phyloP scores from a whole-genome alignment of 2,329 filamentous ascomycete genomes.

The Zopfia rhizophila region DNA sequence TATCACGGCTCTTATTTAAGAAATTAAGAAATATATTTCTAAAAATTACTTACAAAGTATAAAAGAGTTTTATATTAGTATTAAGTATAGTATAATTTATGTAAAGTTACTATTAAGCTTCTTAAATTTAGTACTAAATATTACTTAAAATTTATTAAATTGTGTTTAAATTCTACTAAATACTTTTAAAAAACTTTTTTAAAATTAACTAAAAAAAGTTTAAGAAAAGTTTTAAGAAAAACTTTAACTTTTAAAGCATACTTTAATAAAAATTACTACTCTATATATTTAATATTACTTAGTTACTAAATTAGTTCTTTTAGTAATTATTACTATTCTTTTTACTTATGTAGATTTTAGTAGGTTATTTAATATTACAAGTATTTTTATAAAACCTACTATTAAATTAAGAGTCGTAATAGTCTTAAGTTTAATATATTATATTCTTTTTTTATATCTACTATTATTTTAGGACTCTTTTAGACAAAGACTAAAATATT shows the following conservation, averaged over 20 bases:
- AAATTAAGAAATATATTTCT: constrained; percentile 7
- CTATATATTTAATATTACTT: too few species aligned
- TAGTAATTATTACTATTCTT: too few species aligned
- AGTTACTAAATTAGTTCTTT: too few species aligned
- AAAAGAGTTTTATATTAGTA: constrained; percentile 7
- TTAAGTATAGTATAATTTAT: constrained; percentile 3
- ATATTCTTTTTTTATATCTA: too few species aligned
- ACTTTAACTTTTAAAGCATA: too few species aligned
- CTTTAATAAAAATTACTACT: too few species aligned
- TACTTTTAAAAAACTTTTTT: not conserved
- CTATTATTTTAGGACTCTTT: constrained; percentile 1
- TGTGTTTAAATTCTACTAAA: not conserved
- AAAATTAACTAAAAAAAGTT: constrained; percentile 2
- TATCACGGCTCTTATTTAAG: not conserved
- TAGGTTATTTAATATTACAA: too few species aligned
- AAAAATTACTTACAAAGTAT: constrained; percentile 6
- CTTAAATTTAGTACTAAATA: constrained; percentile 4
- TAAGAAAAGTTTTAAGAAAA: too few species aligned
- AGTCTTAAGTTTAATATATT: too few species aligned
- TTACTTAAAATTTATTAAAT: not conserved
- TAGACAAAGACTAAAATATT: constrained; percentile 3
- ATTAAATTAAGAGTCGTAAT: too few species aligned
- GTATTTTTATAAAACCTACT: too few species aligned
- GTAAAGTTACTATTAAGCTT: constrained; percentile 2
- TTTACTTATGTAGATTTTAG: too few species aligned